Evolutionary conservation across 306 rosid species (phyloP).

Genomic region (Urtica urens): DNA sequence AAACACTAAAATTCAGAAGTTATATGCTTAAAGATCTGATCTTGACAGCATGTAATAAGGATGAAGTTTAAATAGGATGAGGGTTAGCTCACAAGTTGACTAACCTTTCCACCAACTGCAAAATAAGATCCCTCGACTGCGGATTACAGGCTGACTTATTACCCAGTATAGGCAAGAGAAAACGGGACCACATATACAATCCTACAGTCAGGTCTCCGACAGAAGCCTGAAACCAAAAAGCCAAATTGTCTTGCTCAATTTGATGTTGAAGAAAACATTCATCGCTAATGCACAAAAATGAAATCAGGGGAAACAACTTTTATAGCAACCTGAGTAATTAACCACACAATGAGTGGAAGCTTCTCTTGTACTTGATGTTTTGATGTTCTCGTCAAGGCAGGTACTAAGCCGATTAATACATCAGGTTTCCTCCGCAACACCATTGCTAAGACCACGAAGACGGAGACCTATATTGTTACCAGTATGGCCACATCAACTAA

Average conservation of each 20-base stretch:
- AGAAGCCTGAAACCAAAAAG: slow-evolving; percentile 44
- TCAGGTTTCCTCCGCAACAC: slow-evolving; percentile 77
- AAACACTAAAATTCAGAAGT: neutral
- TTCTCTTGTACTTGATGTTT: slow-evolving; percentile 89
- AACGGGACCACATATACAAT: slow-evolving; percentile 64
- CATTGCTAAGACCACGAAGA: slow-evolving; percentile 63
- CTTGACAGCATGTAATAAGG: too few species aligned
- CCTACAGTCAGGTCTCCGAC: slow-evolving; percentile 77
- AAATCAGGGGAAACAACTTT: neutral
- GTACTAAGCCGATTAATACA: slow-evolving; percentile 40
- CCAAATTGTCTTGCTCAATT: neutral
- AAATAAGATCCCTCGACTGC: slow-evolving; percentile 67
- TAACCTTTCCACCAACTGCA: slow-evolving; percentile 84
- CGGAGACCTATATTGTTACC: slow-evolving; percentile 51
- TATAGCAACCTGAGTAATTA: slow-evolving; percentile 52
- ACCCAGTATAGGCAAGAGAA: slow-evolving; percentile 63
- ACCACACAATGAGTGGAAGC: slow-evolving; percentile 64
- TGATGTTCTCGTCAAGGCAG: slow-evolving; percentile 41
- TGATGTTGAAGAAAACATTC: neutral
- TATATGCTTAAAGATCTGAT: too few species aligned
- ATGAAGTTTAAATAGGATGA: neutral
- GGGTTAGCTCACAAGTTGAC: slow-evolving; percentile 12
- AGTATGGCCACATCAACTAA: slow-evolving; percentile 2
- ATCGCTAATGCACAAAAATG: neutral
- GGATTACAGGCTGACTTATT: slow-evolving; percentile 62